Evolutionary conservation across 495 filamentous ascomycete genomes (phyloP), one percentile per base, ranked within the genome.

Genomic region (Penicillium desertorum): DNA sequence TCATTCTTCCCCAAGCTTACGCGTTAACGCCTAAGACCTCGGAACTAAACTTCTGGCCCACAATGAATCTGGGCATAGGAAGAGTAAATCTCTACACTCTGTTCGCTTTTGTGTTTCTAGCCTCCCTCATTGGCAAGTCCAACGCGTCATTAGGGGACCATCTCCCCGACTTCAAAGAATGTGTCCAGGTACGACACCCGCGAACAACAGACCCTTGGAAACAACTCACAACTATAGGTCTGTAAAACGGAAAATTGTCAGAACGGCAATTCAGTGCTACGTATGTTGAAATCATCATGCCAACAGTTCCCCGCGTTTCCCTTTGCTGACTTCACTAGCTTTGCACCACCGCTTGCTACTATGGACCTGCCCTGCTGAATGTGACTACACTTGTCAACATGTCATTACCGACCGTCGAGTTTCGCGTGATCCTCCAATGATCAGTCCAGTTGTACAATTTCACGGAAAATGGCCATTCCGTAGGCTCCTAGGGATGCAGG

Each of bases 381-480:
- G 94, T 82, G 94, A 98, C 78, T 96, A 98, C 79, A 88, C 89
- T 45, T 98, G 94, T 80, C 94, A 98, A 71, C 94, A 96, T 79
- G 88, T 96, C 71, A 80, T 94, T 51, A 98, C 94, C 51, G 73
- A 88, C 56, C 74, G 69, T 22, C 90, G 94, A 56, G 71, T 90
- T 48, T 77, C 82, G 37, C 79, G 83, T 63, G 80, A 85, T 45
- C 83, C 83, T 30, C 84, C 85, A 14, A 81, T 83, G 72, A 70
- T 81, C 41, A 76, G 81, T 29, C 83, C 89, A 4, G 70, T 96
- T 27, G 85, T 92, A 39, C 94, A 98, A 76, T 98, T 89, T 79
- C 92, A 98, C 78, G 94, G 95, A n/a, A 98, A 98, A 83, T 98
- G 94, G 94, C 94, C 94, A 29, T 98, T 98, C 79, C 78, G 83